Conservation (phyloP, 2,329 filamentous ascomycete species). For the Paecilomyces formosus region DNA sequence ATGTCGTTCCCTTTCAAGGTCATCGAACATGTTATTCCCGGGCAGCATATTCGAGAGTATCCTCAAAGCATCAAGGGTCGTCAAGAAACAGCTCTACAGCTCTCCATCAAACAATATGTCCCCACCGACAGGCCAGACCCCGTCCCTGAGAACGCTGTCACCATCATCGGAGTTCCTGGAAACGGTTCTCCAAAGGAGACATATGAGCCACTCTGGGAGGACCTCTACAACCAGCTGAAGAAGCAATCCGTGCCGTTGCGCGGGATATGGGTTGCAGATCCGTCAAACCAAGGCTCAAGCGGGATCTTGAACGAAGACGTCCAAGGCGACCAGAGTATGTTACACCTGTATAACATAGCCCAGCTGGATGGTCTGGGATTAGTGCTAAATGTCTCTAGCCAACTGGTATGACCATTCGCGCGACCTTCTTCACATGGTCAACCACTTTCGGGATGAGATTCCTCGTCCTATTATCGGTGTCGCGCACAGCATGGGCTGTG, state of each 20-base stretch:
- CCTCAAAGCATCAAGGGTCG: constrained; percentile 39
- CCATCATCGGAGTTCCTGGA: constrained; percentile 9
- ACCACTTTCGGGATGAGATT: constrained; percentile 20
- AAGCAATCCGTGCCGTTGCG: constrained; percentile 56
- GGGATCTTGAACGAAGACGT: constrained; percentile 62
- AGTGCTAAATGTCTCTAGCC: constrained; percentile 32
- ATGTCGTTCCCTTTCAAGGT: constrained; percentile 14
- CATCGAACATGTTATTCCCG: constrained; percentile 41
- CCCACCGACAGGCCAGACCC: constrained; percentile 38
- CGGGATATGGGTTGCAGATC: constrained; percentile 75
- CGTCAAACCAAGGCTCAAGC: constrained; percentile 68
- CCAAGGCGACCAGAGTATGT: constrained; percentile 58
- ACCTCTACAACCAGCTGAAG: constrained; percentile 53
- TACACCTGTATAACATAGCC: background rate
- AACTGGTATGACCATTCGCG: constrained; percentile 72
- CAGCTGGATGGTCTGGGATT: background rate
- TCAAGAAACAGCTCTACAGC: constrained; percentile 44
- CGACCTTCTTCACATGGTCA: constrained; percentile 58
- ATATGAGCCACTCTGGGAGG: constrained; percentile 80
- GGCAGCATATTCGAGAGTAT: constrained; percentile 48
- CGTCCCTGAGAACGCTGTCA: constrained; percentile 25
- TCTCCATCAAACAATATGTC: constrained; percentile 52
- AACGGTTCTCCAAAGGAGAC: constrained; percentile 52
- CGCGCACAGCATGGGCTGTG: constrained; percentile 78
- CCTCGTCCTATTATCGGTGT: constrained; percentile 61